phyloP scores from a whole-genome alignment of 2,329 filamentous ascomycete genomes.

The Neophaeococcomyces aloes region DNA sequence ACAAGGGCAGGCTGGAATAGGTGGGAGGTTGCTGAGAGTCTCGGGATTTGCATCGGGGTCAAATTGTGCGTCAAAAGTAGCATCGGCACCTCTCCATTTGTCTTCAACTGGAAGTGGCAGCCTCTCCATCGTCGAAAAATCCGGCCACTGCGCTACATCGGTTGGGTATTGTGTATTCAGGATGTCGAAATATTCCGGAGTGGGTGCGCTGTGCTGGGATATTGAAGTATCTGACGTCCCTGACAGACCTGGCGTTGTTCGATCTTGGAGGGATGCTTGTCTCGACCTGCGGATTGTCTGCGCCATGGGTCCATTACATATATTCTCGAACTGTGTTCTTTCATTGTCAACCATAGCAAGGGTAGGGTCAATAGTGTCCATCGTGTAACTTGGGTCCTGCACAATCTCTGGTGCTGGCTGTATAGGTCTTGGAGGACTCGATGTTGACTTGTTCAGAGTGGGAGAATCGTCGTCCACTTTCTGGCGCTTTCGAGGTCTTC shows the following conservation, averaged over 20 bases:
- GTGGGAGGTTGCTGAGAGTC: constrained; percentile 13
- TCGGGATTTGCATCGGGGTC: constrained; percentile 10
- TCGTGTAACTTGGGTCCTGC: not conserved
- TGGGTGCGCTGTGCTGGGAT: constrained; percentile 7
- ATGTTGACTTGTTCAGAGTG: not conserved
- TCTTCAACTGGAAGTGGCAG: constrained; percentile 16
- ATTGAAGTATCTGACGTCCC: constrained; percentile 1
- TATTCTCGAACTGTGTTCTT: constrained; percentile 18
- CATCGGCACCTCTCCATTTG: constrained; percentile 2
- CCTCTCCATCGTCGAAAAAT: constrained; percentile 28
- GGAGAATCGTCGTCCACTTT: constrained; percentile 22
- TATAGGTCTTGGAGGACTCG: constrained; percentile 2
- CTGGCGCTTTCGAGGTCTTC: constrained; percentile 35
- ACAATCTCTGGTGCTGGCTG: constrained; percentile 2
- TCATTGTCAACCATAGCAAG: constrained; percentile 12
- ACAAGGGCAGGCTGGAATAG: constrained; percentile 19
- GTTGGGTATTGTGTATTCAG: constrained; percentile 20
- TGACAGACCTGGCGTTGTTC: not conserved
- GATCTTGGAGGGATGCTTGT: not conserved
- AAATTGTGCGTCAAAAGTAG: not conserved
- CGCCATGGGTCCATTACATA: constrained; percentile 14
- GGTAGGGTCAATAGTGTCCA: constrained; percentile 10
- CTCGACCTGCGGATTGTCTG: constrained; percentile 9
- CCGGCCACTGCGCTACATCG: constrained; percentile 31
- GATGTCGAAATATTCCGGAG: constrained; percentile 10